These are phyloP conservation scores for Thalassiosira profunda DNA, from an alignment of 108 stramenopile species.

Conservation along the genomic window DNA sequence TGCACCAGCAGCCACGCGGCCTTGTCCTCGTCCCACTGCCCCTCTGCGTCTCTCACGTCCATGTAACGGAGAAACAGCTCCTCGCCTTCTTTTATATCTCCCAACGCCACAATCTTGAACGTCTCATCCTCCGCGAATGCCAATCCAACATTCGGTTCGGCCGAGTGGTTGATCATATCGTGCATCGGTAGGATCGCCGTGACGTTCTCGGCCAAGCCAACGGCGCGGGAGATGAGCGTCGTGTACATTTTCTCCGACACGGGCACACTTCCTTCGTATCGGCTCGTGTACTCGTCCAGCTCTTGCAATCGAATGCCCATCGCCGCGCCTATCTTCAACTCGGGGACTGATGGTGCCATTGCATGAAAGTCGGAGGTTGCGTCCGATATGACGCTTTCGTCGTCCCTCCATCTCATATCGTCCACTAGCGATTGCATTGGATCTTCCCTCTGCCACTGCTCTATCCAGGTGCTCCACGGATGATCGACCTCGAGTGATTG, in stretches of 20 bases:
- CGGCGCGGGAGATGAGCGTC: conserved; percentile 43
- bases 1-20: conserved; percentile 50
- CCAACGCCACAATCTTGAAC: conserved; percentile 28
- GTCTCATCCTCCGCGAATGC: conserved; percentile 25
- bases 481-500: conserved; percentile 40
- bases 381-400: conserved; percentile 2
- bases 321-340: conserved; percentile 47
- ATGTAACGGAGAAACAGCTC: conserved; percentile 45
- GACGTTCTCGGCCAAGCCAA: conserved; percentile 32
- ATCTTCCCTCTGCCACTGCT: conserved; percentile 56
- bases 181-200: conserved; percentile 56
- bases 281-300: conserved; percentile 24
- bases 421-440: conserved; percentile 48
- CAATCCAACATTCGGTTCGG: conserved; percentile 45
- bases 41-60: conserved; percentile 18
- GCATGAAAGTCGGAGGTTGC: conserved; percentile 25
- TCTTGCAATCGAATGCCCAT: conserved; percentile 38
- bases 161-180: conserved; percentile 63
- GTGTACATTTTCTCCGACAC: conserved; percentile 46
- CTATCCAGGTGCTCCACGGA: conserved; percentile 55
- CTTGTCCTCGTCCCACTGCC: conserved; percentile 49
- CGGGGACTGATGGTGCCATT: conserved; percentile 38
- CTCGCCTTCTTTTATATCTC: conserved; percentile 36
- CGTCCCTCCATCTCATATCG: conserved; percentile 13
- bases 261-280: conserved; percentile 27